Evolutionary conservation across 768 basidiomycete genomes (phyloP), one percentile per base, ranked within the genome.

Genomic region (Suillus sp.): DNA sequence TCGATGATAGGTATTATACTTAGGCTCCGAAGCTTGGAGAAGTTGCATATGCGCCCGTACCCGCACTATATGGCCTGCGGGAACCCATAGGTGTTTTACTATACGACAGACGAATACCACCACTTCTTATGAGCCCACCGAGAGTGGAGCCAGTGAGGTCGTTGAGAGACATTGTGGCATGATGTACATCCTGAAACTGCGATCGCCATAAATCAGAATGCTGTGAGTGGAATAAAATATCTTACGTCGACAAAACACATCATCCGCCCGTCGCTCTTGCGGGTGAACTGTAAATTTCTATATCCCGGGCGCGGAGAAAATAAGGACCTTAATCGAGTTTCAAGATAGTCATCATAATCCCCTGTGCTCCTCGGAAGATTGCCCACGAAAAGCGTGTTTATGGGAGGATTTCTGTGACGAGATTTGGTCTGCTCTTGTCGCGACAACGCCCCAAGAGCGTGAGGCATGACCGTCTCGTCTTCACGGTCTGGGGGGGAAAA

Each of bases 181-280:
- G 86, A 10, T 80, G 75, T 30, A 97, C 93, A 72, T 96, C 95
- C 64, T 97, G 93, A 68, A 98, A 99, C 92, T 96, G 71, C 7
- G 64, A 51, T 58, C 45, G 58, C 37, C 48, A 18, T n/a, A 2
- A 40, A 37, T 1, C 20, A 25, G 25, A 37, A 40, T 16, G 14
- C 10, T 25, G 27, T 20, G 30, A 42, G 4, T 55, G 43, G 53
- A 54, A 61, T 6, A 55, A 7, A 60, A 34, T 66, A 71, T 67
- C 74, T 30, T 71, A 95, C 93, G 87, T 99, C 97, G 50, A 99
- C 95, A 75, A 99, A 99, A 76, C 97, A 99, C 96, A 99, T 99
- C 11, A 96, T 53, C 10, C 51, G 96, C 1, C 96, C 96, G 69
- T 96, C 96, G 73, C 86, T 93, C 80, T 99, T 99, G 71, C 96